A percentile compares a stretch with the other conserved stretches of the same genome.
phyloP scores from a whole-genome alignment of 768 basidiomycete species.

The Saitozyma podzolica region DNA sequence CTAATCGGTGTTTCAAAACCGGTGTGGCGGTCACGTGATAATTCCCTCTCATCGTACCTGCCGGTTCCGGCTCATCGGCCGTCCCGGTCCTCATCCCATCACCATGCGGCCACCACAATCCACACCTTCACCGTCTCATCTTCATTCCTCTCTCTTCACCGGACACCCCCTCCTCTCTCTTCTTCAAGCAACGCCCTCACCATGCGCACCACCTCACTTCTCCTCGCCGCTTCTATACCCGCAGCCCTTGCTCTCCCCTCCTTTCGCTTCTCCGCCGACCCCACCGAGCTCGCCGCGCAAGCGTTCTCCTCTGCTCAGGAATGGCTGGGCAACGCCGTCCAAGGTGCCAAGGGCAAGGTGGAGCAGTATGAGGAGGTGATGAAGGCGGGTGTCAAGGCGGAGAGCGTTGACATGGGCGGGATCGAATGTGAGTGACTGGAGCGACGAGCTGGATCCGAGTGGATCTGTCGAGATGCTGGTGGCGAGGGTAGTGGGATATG shows the following conservation, averaged over 20 bases:
- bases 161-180: neutral
- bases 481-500: too few relatives aligned
- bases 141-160: neutral
- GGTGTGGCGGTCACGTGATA: too few relatives aligned
- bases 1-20: too few relatives aligned
- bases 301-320: slow-evolving; percentile 33
- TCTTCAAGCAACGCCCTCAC: neutral
- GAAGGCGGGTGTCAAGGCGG: slow-evolving; percentile 20
- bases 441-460: neutral
- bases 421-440: slow-evolving; percentile 38
- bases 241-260: slow-evolving; percentile 20
- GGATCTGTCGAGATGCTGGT: too few relatives aligned
- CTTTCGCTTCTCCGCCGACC: slow-evolving; percentile 18
- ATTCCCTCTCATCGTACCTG: too few relatives aligned
- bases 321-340: slow-evolving; percentile 28
- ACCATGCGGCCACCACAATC: too few relatives aligned
- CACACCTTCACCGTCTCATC: neutral
- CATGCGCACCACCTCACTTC: neutral
- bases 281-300: slow-evolving; percentile 39
- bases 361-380: slow-evolving; percentile 23
- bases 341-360: slow-evolving; percentile 20
- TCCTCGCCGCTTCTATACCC: slow-evolving; percentile 6
- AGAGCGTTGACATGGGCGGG: slow-evolving; percentile 26
- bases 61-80: neutral
- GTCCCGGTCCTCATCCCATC: neutral